A percentile compares a stretch with the other conserved stretches of the same genome.
Conservation (phyloP, 1,139 yeast genomes). For the Blastobotrys capitulatus region DNA sequence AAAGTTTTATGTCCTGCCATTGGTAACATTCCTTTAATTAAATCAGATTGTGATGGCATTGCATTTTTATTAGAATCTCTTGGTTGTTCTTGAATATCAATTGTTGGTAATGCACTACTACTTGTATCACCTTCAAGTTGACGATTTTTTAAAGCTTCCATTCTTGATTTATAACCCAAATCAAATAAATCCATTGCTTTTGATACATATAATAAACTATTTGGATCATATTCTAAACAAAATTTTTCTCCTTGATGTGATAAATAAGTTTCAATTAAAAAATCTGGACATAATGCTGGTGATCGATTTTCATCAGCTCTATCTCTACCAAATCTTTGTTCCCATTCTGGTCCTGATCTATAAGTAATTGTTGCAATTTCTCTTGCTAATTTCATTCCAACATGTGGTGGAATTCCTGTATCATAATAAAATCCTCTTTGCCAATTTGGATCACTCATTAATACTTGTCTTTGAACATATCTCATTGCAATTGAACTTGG, state of each 20-base stretch:
- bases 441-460: conserved; percentile 96
- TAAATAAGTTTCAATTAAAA: conserved; percentile 81
- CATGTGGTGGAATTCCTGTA: conserved; percentile 75
- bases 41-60: conserved; percentile 38
- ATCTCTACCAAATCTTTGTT: conserved; percentile 80
- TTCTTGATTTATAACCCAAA: conserved; percentile 50
- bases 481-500: conserved; percentile 93
- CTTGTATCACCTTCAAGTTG: conserved; percentile 17
- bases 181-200: conserved; percentile 96
- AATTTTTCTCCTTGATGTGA: conserved; percentile 96
- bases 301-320: conserved; percentile 73
- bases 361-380: conserved; percentile 93
- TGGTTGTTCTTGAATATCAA: conserved; percentile 52
- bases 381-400: conserved; percentile 91
- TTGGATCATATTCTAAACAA: conserved; percentile 86
- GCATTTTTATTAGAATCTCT: conserved; percentile 21
- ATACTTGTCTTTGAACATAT: conserved; percentile 85
- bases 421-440: conserved; percentile 78
- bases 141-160: conserved; percentile 40
- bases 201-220: conserved; percentile 77
- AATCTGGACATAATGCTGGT: conserved; percentile 91
- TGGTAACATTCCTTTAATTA: conserved; percentile 57
- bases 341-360: conserved; percentile 98
- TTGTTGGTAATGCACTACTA: conserved; percentile 43
- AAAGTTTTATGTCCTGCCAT: conserved; percentile 61